Evolutionary conservation across 805 yeast genomes (phyloP).

Genomic region (Saturnispora quitensis): DNA sequence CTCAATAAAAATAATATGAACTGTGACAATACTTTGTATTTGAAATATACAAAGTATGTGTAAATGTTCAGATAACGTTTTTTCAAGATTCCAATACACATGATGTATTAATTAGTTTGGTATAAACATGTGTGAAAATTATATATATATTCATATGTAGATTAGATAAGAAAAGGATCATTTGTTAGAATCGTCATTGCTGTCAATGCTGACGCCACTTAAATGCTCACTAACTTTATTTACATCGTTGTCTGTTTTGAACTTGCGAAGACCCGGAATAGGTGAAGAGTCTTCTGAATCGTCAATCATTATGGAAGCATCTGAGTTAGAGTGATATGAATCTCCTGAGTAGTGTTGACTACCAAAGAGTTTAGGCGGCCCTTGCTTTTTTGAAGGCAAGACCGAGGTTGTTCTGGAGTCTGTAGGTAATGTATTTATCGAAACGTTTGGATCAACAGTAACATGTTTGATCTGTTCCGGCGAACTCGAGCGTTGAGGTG

Average conservation of each 20-base stretch:
- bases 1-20: too few species aligned
- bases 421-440: neutral
- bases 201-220: neutral
- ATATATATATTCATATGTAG: neutral
- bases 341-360: neutral
- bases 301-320: neutral
- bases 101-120: neutral
- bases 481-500: neutral
- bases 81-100: neutral
- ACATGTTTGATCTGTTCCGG: neutral
- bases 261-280: neutral
- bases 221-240: constrained; percentile 2
- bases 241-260: neutral
- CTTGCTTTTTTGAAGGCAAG: neutral
- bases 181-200: neutral
- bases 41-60: neutral
- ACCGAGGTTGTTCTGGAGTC: neutral
- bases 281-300: neutral
- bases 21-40: neutral
- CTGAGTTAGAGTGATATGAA: neutral
- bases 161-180: neutral
- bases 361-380: neutral
- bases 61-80: neutral
- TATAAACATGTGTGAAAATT: neutral
- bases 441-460: neutral